phyloP scores from a whole-genome alignment of 108 stramenopile genomes.

The Parietichytrium sp. region DNA sequence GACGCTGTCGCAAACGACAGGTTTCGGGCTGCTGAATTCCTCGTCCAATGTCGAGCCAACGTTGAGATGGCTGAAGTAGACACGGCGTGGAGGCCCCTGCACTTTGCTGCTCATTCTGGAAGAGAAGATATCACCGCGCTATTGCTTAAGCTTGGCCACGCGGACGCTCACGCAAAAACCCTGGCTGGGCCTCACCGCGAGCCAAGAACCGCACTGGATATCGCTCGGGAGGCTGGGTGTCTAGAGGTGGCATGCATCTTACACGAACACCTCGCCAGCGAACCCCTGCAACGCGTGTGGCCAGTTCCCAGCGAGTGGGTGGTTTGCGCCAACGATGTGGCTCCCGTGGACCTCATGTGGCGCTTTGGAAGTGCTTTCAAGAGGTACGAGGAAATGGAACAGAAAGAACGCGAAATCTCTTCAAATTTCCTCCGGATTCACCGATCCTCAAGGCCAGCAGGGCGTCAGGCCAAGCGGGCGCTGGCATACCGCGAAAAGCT shows the following conservation, averaged over 20 bases:
- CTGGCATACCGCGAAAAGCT: neutral
- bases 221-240: constrained; percentile 6
- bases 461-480: neutral
- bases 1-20: neutral
- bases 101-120: neutral
- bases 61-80: neutral
- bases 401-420: neutral
- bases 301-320: neutral
- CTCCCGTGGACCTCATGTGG: neutral
- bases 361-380: neutral
- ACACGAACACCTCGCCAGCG: neutral
- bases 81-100: neutral
- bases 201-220: constrained; percentile 5
- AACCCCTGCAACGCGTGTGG: neutral
- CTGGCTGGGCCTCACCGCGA: neutral
- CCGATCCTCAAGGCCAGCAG: neutral
- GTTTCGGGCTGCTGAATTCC: neutral
- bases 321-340: neutral
- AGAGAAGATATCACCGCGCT: neutral
- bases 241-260: neutral
- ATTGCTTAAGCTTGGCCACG: neutral
- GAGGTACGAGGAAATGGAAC: neutral
- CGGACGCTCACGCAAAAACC: neutral
- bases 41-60: neutral
- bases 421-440: neutral